Evolutionary conservation across 139 green algal species (phyloP).

Genomic region (Chlorella vulgaris): DNA sequence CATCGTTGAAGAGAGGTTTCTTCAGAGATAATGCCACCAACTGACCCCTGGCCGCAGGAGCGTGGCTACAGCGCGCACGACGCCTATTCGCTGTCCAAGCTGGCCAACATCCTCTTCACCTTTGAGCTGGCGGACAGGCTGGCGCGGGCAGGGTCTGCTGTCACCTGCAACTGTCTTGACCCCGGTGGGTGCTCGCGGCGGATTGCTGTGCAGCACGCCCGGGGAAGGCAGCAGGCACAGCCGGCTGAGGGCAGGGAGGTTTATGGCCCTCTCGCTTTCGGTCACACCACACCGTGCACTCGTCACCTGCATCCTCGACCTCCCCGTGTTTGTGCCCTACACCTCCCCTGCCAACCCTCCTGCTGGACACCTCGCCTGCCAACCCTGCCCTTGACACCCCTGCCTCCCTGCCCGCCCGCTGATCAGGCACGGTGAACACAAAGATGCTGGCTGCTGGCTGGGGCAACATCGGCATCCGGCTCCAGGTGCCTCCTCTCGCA

Average conservation of each 20-base stretch:
- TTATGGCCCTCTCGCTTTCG: too few relatives aligned
- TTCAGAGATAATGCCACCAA: too few relatives aligned
- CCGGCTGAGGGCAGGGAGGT: too few relatives aligned
- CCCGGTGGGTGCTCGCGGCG: slow-evolving; percentile 35
- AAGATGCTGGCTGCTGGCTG: slow-evolving; percentile 76
- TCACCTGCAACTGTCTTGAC: slow-evolving; percentile 67
- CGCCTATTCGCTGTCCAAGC: slow-evolving; percentile 71
- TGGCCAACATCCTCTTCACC: slow-evolving; percentile 63
- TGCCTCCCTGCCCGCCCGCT: neutral
- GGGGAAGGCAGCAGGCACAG: too few relatives aligned
- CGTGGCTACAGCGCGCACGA: slow-evolving; percentile 41
- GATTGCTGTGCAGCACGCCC: neutral
- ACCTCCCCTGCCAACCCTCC: neutral
- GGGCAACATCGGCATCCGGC: slow-evolving; percentile 67
- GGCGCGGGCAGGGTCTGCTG: slow-evolving; percentile 7
- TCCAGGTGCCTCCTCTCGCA: too few relatives aligned
- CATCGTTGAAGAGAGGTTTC: too few relatives aligned
- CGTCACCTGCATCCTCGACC: too few relatives aligned
- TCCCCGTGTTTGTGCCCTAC: neutral
- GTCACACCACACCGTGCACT: too few relatives aligned
- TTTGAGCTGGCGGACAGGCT: slow-evolving; percentile 51
- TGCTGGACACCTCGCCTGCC: neutral
- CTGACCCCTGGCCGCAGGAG: slow-evolving; percentile 16
- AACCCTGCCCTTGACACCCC: neutral
- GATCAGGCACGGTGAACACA: slow-evolving; percentile 70